phyloP scores from a whole-genome alignment of 176 grass and related monocot species.

The Ensete ventricosum region DNA sequence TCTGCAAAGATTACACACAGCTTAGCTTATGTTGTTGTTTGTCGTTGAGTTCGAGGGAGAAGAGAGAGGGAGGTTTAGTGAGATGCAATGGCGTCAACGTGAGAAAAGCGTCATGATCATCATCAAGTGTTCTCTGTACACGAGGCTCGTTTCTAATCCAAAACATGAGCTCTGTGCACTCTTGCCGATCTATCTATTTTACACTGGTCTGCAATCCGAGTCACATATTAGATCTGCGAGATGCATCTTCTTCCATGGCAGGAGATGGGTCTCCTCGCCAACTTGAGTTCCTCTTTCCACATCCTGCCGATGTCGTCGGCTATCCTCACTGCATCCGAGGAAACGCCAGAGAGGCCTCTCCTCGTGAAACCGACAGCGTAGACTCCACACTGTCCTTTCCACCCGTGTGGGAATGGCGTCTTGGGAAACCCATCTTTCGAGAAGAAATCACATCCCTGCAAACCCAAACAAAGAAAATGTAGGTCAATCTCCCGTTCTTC shows the following conservation, averaged over 20 bases:
- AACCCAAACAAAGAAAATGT: neutral
- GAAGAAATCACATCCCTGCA: constrained; percentile 38
- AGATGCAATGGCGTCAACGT: no score
- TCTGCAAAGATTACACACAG: no score
- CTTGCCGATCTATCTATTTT: neutral
- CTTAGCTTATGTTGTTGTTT: no score
- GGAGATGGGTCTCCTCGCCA: constrained; percentile 1
- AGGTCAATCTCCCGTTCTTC: neutral
- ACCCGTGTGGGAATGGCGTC: constrained; percentile 43
- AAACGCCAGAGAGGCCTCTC: constrained; percentile 66
- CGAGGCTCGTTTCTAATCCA: neutral
- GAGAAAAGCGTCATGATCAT: no score
- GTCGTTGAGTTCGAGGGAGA: no score
- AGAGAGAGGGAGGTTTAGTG: no score
- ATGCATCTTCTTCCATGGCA: constrained; percentile 28
- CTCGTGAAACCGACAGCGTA: constrained; percentile 72
- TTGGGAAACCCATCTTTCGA: constrained; percentile 23
- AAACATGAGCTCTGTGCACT: neutral
- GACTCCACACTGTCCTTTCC: constrained; percentile 46
- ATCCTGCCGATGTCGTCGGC: constrained; percentile 52
- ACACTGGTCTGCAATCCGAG: neutral
- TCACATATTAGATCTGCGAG: constrained; percentile 2
- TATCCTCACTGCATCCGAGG: constrained; percentile 55
- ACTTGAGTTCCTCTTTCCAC: constrained; percentile 47
- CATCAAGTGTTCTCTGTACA: neutral